These are phyloP conservation scores for Yarrowia porcina DNA, from an alignment of 805 yeast genomes.

Conservation along the genomic window DNA sequence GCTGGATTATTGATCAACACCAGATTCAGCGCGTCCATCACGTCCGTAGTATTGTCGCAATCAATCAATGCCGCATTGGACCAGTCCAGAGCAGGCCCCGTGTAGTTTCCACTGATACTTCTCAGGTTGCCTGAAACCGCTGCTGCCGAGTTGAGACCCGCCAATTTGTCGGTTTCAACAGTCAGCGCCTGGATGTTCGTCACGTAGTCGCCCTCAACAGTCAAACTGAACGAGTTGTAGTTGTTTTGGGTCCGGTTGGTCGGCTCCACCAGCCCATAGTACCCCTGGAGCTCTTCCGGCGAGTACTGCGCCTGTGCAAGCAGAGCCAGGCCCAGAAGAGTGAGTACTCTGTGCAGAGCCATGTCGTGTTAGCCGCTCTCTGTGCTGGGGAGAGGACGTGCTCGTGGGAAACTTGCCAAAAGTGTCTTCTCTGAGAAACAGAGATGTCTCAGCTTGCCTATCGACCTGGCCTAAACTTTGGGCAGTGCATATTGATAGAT, in stretches of 20 bases:
- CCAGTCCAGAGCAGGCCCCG: constrained; percentile 26
- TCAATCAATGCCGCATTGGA: constrained; percentile 30
- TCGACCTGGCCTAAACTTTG: constrained; percentile 3
- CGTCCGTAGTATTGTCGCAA: constrained; percentile 31
- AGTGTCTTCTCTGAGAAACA: too few species aligned
- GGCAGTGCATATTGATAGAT: neutral
- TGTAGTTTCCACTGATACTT: neutral
- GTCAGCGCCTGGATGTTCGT: constrained; percentile 20
- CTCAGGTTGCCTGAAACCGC: constrained; percentile 8
- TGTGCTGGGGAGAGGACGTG: too few species aligned
- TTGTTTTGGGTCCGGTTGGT: constrained; percentile 9
- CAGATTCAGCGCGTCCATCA: constrained; percentile 28
- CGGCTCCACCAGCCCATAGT: constrained; percentile 8
- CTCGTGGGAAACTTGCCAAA: too few species aligned
- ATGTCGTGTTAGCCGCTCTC: too few species aligned
- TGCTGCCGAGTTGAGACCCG: constrained; percentile 2
- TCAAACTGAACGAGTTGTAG: constrained; percentile 15
- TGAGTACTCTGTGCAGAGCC: neutral
- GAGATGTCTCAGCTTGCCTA: neutral
- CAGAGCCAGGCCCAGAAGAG: neutral
- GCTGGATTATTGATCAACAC: constrained; percentile 29
- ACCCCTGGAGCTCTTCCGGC: constrained; percentile 1
- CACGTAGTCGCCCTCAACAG: neutral
- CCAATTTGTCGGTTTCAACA: constrained; percentile 22
- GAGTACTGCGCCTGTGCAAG: neutral